Evolutionary conservation across 1,284 basidiomycete genomes (phyloP), one percentile per base, ranked within the genome.

Genomic region (Gomphus bonarii): DNA sequence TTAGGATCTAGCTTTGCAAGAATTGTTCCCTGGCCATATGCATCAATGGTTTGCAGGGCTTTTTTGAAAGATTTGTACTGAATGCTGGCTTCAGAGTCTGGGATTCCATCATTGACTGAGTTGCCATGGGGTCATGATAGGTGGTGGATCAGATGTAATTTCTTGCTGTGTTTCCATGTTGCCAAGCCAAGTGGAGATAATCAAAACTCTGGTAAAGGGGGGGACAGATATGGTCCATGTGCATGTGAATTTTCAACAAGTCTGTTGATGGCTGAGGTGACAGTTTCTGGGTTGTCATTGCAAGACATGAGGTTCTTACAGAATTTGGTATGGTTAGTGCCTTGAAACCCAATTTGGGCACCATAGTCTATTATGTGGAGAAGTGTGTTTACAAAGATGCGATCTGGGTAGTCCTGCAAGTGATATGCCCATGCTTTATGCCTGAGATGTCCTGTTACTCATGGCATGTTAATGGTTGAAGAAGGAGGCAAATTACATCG

Each of bases 61-160:
- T 66, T 50, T 11, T 64, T 56, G 38, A 72, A 66, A 57, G 64
- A 61, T 50, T 70, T 65, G 55, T 73, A 74, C 0, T 11, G 1
- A 31, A 74, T 71, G 8, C 38, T 30, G 6, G 65, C 69, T 54
- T 72, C 63, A 0, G 54, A 43, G 28, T 72, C 66, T 1, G 66
- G 63, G 22, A 75, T 73, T n/a, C 69, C 68, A 52, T 69, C 68
- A 54, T 74, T 74, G 18, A 74, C 67, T 0, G 70, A 74, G 1
- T 35, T 18, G 2, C 65, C 62, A 3, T 22, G 4, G 0, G 70
- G 72, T 69, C 68, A 73, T 0, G 73, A 74, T 1, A 73, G 64
- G 49, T 73, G 71, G 46, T 73, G 63, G 36, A 73, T 73, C 0
- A 63, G 55, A 1, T 67, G 62, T 0, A 62, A 56, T 57, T 72